Conservation (phyloP, 108 stramenopile species). For the Cyclotella kingstonii region DNA sequence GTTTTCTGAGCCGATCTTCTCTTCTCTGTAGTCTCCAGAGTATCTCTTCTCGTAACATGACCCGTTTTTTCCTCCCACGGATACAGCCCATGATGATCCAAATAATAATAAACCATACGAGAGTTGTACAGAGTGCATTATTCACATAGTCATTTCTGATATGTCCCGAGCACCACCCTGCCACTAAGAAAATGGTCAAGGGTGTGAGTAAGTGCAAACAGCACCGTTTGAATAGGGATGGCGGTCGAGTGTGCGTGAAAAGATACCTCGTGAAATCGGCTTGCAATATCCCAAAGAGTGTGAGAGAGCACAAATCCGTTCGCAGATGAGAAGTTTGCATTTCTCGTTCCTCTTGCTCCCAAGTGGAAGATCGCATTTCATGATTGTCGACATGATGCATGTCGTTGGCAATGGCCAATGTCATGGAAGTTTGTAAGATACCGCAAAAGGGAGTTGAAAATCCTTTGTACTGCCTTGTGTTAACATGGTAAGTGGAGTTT, state of each 20-base stretch:
- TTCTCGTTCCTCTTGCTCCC: constrained; percentile 17
- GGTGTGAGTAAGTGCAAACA: constrained; percentile 57
- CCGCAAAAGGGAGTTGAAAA: constrained; percentile 55
- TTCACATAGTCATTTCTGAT: constrained; percentile 55
- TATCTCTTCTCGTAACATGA: constrained; percentile 62
- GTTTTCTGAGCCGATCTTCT: constrained; percentile 1
- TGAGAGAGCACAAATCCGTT: constrained; percentile 69
- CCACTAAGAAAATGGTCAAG: constrained; percentile 48
- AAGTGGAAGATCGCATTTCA: too few relatives aligned
- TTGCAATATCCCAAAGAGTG: constrained; percentile 75
- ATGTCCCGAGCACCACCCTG: constrained; percentile 59
- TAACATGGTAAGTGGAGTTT: neutral
- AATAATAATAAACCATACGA: constrained; percentile 47
- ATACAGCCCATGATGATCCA: constrained; percentile 55
- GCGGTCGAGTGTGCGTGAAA: constrained; percentile 56
- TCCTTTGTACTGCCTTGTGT: constrained; percentile 36
- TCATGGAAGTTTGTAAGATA: constrained; percentile 5
- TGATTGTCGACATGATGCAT: neutral
- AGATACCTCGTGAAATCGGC: constrained; percentile 74
- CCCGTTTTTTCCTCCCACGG: constrained; percentile 58
- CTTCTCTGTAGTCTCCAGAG: constrained; percentile 57
- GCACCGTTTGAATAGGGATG: constrained; percentile 49
- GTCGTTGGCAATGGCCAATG: constrained; percentile 1
- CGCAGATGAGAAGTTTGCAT: constrained; percentile 40
- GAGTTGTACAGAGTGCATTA: constrained; percentile 44